Evolutionary conservation across 2,329 filamentous ascomycete genomes (phyloP).

Genomic region (Hortaea werneckii): DNA sequence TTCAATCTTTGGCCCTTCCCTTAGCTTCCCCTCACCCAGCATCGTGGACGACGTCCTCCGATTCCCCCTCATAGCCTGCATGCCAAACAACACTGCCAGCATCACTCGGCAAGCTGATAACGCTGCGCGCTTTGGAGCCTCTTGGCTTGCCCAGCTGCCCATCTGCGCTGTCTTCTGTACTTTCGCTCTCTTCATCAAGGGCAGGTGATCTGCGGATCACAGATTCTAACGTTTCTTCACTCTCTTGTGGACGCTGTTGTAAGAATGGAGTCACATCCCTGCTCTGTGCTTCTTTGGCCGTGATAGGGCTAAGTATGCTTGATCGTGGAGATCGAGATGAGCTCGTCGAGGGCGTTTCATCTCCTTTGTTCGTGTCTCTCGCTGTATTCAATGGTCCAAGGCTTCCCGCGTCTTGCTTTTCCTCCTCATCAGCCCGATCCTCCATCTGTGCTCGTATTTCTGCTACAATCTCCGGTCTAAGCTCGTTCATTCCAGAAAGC

Average conservation of each 20-base stretch:
- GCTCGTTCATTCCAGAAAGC: conserved; percentile 59
- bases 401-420: not conserved
- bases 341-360: not conserved
- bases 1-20: too few species aligned
- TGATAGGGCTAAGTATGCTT: conserved; percentile 18
- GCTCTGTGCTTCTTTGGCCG: conserved; percentile 15
- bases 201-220: conserved; percentile 12
- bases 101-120: conserved; percentile 15
- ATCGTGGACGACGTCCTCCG: too few species aligned
- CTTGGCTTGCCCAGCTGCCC: not conserved
- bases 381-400: not conserved
- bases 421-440: not conserved
- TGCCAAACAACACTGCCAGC: conserved; percentile 19
- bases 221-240: conserved; percentile 11
- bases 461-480: conserved; percentile 46
- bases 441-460: conserved; percentile 25
- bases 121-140: conserved; percentile 10
- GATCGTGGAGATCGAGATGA: conserved; percentile 9
- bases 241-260: conserved; percentile 1
- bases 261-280: conserved; percentile 14
- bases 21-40: too few species aligned
- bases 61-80: not conserved
- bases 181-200: not conserved
- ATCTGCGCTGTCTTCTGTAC: too few species aligned
- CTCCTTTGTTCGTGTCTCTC: not conserved